Conservation (phyloP, 805 yeast genomes). For the Saccharomycopsis vini region DNA sequence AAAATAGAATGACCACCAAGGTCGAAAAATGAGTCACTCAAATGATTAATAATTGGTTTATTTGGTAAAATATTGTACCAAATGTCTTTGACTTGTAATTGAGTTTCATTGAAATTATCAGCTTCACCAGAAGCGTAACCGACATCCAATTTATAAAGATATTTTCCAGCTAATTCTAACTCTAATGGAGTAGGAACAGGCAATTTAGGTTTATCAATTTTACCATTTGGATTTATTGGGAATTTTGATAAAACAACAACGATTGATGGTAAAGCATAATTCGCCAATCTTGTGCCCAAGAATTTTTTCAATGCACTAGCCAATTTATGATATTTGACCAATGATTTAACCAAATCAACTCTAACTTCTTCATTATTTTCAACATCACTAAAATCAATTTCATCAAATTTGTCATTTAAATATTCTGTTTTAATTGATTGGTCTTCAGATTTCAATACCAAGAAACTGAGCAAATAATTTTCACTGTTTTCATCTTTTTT, state of each 20-base stretch:
- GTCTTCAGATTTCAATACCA: conserved; percentile 67
- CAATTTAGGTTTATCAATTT: conserved; percentile 92
- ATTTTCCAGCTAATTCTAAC: conserved; percentile 61
- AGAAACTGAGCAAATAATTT: conserved; percentile 80
- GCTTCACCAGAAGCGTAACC: conserved; percentile 29
- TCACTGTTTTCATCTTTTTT: conserved; percentile 89
- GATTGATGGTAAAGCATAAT: conserved; percentile 87
- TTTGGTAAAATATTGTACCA: conserved; percentile 85
- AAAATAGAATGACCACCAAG: conserved; percentile 96
- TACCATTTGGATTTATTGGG: conserved; percentile 97
- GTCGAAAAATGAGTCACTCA: conserved; percentile 88
- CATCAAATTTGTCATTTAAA: conserved; percentile 8
- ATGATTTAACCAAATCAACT: conserved; percentile 20
- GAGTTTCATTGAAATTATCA: conserved; percentile 51
- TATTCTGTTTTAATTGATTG: conserved; percentile 31
- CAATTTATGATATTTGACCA: conserved; percentile 65
- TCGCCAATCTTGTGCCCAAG: conserved; percentile 81
- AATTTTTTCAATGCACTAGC: conserved; percentile 75
- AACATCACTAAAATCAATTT: conserved; percentile 3
- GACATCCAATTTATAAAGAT: conserved; percentile 24
- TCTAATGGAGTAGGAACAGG: conserved; percentile 93
- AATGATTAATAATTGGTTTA: conserved; percentile 66
- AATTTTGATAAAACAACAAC: conserved; percentile 78
- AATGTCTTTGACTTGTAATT: conserved; percentile 62
- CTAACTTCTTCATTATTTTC: conserved; percentile 2